Percentiles rank a stretch among this genome's conserved stretches.
phyloP scores from a whole-genome alignment of 2,329 filamentous ascomycete species.

The Hypoxylon sp. region DNA sequence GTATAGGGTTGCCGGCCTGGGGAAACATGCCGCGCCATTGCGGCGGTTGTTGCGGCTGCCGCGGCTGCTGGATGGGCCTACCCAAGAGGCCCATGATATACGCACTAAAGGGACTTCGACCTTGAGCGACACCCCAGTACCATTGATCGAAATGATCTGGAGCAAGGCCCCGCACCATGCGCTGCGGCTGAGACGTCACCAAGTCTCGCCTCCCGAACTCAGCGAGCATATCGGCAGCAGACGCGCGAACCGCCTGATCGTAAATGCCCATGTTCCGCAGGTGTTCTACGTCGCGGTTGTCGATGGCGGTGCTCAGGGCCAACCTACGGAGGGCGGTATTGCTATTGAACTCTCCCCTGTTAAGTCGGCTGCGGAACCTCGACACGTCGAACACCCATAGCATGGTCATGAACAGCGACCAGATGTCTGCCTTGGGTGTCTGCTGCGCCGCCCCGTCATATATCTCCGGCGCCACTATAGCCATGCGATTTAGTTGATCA shows the following conservation, averaged over 20 bases:
- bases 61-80: neutral
- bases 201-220: neutral
- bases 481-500: neutral
- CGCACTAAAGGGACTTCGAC: neutral
- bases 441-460: neutral
- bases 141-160: neutral
- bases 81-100: neutral
- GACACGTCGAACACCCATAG: neutral
- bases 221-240: slow-evolving; percentile 6
- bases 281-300: neutral
- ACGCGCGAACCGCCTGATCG: slow-evolving; percentile 1
- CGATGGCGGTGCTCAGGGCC: neutral
- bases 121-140: neutral
- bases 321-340: neutral
- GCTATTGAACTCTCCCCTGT: neutral
- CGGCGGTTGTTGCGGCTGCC: too few relatives aligned
- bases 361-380: neutral
- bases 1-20: too few relatives aligned
- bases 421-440: slow-evolving; percentile 16
- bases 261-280: slow-evolving; percentile 18
- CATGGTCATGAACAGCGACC: slow-evolving; percentile 24
- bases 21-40: too few relatives aligned
- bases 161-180: neutral
- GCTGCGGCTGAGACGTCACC: neutral
- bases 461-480: slow-evolving; percentile 11